These are phyloP conservation scores for Neonectria ditissima DNA, from an alignment of 2,329 filamentous ascomycete species.

Conservation along the genomic window DNA sequence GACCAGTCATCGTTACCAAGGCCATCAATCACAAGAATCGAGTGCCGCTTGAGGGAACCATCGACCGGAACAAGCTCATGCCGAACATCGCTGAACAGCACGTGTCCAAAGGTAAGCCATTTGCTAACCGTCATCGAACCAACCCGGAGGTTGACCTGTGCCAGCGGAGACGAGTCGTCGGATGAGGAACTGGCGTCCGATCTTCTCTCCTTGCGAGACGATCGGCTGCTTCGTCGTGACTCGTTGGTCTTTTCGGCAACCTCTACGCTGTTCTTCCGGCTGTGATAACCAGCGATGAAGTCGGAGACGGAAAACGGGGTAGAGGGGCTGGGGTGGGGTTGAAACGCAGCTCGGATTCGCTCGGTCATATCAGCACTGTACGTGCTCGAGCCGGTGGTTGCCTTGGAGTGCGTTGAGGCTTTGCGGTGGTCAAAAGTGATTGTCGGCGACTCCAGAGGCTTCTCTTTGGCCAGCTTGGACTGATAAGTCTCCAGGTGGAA, in stretches of 20 bases:
- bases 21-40: constrained; percentile 82
- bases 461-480: constrained; percentile 50
- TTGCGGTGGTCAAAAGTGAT: constrained; percentile 51
- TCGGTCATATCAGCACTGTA: constrained; percentile 68
- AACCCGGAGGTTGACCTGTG: constrained; percentile 80
- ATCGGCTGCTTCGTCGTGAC: constrained; percentile 47
- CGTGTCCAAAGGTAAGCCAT: constrained; percentile 87
- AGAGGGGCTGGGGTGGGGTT: constrained; percentile 55
- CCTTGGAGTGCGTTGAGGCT: constrained; percentile 49
- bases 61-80: constrained; percentile 70
- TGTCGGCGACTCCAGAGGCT: constrained; percentile 62
- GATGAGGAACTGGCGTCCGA: constrained; percentile 62
- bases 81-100: constrained; percentile 83
- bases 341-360: constrained; percentile 62
- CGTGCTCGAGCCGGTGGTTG: constrained; percentile 60
- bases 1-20: constrained; percentile 92
- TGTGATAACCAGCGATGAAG: constrained; percentile 46
- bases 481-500: constrained; percentile 67
- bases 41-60: constrained; percentile 60
- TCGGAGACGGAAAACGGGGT: constrained; percentile 59
- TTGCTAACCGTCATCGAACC: constrained; percentile 88
- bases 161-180: constrained; percentile 71
- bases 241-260: constrained; percentile 46
- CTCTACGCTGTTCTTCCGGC: constrained; percentile 36
- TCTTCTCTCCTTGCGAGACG: constrained; percentile 49